Percentiles rank a stretch among this genome's conserved stretches.
Evolutionary conservation across 208 protist genomes (phyloP).

Genomic region (Leishmania tropica): DNA sequence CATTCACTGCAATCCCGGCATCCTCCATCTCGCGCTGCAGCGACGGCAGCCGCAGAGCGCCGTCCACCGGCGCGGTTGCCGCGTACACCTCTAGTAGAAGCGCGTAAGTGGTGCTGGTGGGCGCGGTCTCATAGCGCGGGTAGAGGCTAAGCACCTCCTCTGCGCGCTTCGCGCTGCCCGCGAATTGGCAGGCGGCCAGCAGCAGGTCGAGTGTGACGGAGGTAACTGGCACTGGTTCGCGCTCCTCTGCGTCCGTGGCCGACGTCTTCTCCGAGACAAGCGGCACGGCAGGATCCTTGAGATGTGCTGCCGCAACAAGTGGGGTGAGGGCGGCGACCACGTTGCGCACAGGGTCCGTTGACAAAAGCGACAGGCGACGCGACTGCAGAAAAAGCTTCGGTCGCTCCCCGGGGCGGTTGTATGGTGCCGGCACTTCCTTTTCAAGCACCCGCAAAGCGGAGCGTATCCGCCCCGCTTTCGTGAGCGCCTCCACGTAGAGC

Average conservation of each 20-base stretch:
- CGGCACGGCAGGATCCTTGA: constrained; percentile 16
- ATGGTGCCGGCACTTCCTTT: constrained; percentile 40
- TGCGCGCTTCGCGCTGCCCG: constrained; percentile 38
- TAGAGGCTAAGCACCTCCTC: constrained; percentile 52
- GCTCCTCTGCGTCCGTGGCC: constrained; percentile 26
- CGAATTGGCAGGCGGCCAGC: constrained; percentile 60
- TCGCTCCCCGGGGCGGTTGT: constrained; percentile 39
- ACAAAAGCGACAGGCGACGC: constrained; percentile 52
- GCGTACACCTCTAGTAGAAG: constrained; percentile 50
- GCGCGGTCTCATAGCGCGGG: constrained; percentile 24
- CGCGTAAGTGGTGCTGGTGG: constrained; percentile 46
- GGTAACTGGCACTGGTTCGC: constrained; percentile 30
- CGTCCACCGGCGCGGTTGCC: constrained; percentile 5
- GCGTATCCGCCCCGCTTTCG: constrained; percentile 34
- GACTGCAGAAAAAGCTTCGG: constrained; percentile 61
- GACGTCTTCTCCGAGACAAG: constrained; percentile 23
- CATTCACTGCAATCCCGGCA: constrained; percentile 33
- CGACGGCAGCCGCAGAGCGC: constrained; percentile 18
- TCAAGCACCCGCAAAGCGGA: constrained; percentile 63
- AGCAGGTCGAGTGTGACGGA: constrained; percentile 64
- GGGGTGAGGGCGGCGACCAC: constrained; percentile 37
- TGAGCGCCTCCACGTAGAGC: constrained; percentile 59
- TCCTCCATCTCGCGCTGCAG: constrained; percentile 26
- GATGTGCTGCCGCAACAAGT: constrained; percentile 20
- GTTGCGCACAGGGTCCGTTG: constrained; percentile 59